Evolutionary conservation across 1,139 yeast species (phyloP), one percentile per base, ranked within the genome.

Genomic region (Lizanozyma gosingica): DNA sequence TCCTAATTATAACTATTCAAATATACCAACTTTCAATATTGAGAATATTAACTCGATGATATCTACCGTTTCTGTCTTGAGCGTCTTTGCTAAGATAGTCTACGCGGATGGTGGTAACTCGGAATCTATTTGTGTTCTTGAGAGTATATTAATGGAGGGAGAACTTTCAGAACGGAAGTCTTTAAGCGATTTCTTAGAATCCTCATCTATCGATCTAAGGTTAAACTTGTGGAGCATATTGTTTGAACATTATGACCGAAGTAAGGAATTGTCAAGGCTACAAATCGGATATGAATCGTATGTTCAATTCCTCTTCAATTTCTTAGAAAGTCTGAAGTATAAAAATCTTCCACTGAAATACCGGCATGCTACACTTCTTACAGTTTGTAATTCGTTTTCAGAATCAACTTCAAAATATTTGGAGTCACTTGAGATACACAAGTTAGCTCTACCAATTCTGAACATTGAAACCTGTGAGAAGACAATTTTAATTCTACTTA

Each of bases 211-310:
- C 16, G 82, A 79, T 34, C 72, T 88, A 59, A 77, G 75, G 42
- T 62, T 87, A 34, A 79, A 79, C 42, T 62, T 92, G 2, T 90
- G 97, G 97, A 76, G 77, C 37, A 69, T 85, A 17, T 63, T 92
- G 15, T 69, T 86, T 35, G 77, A 75, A 46, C 76, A 76, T 41
- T 87, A 85, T 50, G 60, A 67, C 6, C 64, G 61, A 11, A 57
- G 62, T 3, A 59, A 67, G 0, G 65, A 76, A 37, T 43, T 64
- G 14, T 50, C 49, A 0, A 65, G 69, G 34, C 67, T 78, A 34
- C 68, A 76, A 41, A 53, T 56, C n/a, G 87, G 87, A 0, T 76
- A 82, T 50, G 73, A 76, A 40, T 57, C 66, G 34, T 75, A 77
- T 8, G 45, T 82, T 14, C 54, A 55, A 2, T 54, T 75, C 11